Conservation (phyloP, 371 early-diverging fungal genomes). For the Apophysomyces ossiformis region DNA sequence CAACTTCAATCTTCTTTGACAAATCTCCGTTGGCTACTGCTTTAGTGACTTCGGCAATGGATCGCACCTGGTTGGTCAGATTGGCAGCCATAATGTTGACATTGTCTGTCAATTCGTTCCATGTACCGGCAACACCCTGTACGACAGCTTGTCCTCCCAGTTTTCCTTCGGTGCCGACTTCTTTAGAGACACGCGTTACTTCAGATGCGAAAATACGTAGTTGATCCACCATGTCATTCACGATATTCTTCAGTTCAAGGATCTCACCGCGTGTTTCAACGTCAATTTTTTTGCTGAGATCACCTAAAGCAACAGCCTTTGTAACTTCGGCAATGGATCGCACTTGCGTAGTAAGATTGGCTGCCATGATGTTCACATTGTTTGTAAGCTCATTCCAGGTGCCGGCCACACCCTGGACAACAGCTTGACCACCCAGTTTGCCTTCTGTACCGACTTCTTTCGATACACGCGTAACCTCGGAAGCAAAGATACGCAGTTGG, state of each 20-base stretch:
- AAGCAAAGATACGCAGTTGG: conserved; percentile 37
- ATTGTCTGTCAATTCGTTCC: conserved; percentile 67
- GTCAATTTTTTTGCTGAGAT: conserved; percentile 47
- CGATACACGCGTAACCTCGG: conserved; percentile 68
- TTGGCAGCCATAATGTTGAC: conserved; percentile 69
- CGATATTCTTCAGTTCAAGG: conserved; percentile 44
- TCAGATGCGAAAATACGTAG: conserved; percentile 55
- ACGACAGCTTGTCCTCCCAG: conserved; percentile 65
- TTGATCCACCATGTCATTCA: conserved; percentile 64
- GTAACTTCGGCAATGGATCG: conserved; percentile 43
- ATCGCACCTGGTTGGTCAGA: conserved; percentile 60
- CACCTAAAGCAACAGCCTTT: conserved; percentile 38
- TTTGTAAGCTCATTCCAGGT: conserved; percentile 67
- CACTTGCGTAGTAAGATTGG: conserved; percentile 51
- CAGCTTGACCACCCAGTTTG: conserved; percentile 61
- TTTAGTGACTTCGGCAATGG: conserved; percentile 60
- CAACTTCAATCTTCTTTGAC: conserved; percentile 60
- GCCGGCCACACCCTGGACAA: conserved; percentile 58
- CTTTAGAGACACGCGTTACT: conserved; percentile 59
- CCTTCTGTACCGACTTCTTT: conserved; percentile 71
- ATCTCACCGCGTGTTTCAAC: conserved; percentile 51
- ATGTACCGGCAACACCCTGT: conserved; percentile 60
- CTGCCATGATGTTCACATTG: conserved; percentile 61
- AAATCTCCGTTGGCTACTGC: conserved; percentile 61
- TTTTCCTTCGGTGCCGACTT: conserved; percentile 64